Base-by-base conservation (phyloP, 75 land plant genomes). In the Picea sitchensis region DNA sequence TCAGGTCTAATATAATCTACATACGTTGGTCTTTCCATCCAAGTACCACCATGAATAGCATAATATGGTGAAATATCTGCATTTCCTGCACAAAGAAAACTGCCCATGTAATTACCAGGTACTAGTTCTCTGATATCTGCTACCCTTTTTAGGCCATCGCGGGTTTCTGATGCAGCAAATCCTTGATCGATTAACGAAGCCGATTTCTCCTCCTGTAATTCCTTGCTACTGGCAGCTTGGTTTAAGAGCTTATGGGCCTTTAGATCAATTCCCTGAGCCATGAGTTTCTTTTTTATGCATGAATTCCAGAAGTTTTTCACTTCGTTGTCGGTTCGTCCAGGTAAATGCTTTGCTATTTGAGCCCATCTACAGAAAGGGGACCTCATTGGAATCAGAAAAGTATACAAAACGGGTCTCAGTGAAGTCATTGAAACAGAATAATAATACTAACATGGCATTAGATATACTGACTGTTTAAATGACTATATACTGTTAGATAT, bases 271-370 rank as follows among this genome's bases (percentile, higher is more conserved):
- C 82, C 82, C 30, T 76, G 81, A 14, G 58, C 61, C 64, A 76
- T 79, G 21, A 81, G 81, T n/a, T 81, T 81, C 81, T 81, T 81
- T 41, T 81, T 78, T 7, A 81, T 78, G 41, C 65, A 81, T 14
- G 82, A 81, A 61, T 81, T 81, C 82, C 82, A 81, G 54, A 81
- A 81, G 56, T 81, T 81, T 44, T 81, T 81, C 7, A 78, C 78
- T 34, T 81, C 82, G 30, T 81, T 81, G 51, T 81, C 82, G 17
- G 82, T 78, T 58, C 81, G 7, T 32, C 82, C 81, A 54, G 82
- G 82, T 21, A 81, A 60, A 54, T 78, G 81, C 47, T 58, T 58
- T 14, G 67, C 82, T 26, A 81, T 81, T 44, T 81, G 82, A 2
- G 82, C 78, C 81, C 82, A 78, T 58, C 81, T 78, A 15, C 81